Evolutionary conservation across 805 yeast genomes (phyloP), one percentile per base, ranked within the genome.

Genomic region (Torulaspora maleeae): DNA sequence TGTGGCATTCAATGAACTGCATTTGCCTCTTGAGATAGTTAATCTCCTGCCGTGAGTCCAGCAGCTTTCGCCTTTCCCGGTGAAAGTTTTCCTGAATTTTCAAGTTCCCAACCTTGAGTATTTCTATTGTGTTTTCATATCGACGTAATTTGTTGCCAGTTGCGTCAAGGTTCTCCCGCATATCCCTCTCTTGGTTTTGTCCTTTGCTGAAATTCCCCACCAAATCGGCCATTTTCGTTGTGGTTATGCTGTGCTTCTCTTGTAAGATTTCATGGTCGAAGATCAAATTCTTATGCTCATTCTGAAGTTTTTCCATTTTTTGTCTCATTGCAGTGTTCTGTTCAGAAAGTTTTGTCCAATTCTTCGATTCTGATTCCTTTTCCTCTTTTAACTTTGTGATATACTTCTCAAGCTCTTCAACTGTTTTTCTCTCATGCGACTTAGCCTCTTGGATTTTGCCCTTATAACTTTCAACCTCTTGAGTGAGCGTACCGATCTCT

Each of bases 21-120:
- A 55, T 34, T 36, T 54, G 54, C 17, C 39, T 48, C 19, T 43
- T 48, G 7, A 53, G 43, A 20, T 41, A 28, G 9, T 52, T 49
- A 6, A 44, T 47, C 25, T 52, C 54, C 11, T 51, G 54, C 13
- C 60, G 48, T 27, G 54, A 44, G 24, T 60, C 63, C 10, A 54
- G 38, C 3, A 61, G 56, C 44, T 60, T 61, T 16, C 46, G 36
- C 27, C 60, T 54, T 47, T 60, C 66, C 9, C 51, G 45, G 20
- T 54, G 56, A 41, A 55, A 61, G 32, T 52, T 53, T 2, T 52
- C 43, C 16, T 51, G 52, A 7, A 55, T 48, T 38, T 47, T 52
- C 35, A 44, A 33, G 35, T 55, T 55, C 3, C 54, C 53, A n/a
- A 42, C 30, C 29, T 47, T 53, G n/a, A 49, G 38, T 24, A 49